Conservation (phyloP, 1,284 basidiomycete species). For the Cryptococcus jaspeensis region DNA sequence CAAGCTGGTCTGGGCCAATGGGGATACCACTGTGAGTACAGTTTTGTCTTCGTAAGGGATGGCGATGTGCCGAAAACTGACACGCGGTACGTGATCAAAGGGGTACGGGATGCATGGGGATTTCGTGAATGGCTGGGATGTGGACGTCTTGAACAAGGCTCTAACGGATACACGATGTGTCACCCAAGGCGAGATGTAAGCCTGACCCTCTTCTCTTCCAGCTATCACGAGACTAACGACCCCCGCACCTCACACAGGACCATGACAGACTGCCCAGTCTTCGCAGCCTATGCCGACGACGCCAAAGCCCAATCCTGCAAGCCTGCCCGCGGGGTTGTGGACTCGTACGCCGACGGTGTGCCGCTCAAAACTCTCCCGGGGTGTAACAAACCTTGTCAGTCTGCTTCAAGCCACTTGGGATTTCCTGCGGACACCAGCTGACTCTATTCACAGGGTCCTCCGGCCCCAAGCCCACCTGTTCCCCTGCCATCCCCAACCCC, state of each 20-base stretch:
- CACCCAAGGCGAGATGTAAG: slow-evolving; percentile 5
- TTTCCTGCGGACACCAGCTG: no score
- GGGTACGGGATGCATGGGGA: slow-evolving; percentile 44
- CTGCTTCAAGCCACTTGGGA: no score
- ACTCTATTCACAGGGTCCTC: no score
- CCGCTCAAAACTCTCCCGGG: slow-evolving; percentile 29
- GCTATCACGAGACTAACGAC: no score
- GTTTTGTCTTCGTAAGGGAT: no score
- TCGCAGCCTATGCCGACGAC: slow-evolving; percentile 24
- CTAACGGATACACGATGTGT: slow-evolving; percentile 30
- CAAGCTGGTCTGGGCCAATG: slow-evolving; percentile 46
- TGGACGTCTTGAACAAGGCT: slow-evolving; percentile 27
- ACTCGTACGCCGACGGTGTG: slow-evolving; percentile 27
- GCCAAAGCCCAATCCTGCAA: slow-evolving; percentile 18
- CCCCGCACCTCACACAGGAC: no score
- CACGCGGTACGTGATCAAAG: no score
- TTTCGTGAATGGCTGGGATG: slow-evolving; percentile 41
- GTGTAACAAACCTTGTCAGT: slow-evolving; percentile 39
- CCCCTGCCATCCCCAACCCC: slow-evolving; percentile 18
- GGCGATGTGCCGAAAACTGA: no score
- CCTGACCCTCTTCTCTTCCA: no score
- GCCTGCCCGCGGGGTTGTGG: slow-evolving; percentile 27
- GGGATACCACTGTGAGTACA: no score
- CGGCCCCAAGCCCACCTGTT: slow-evolving; percentile 30
- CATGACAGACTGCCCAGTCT: slow-evolving; percentile 28